Evolutionary conservation across 306 rosid species (phyloP).

Genomic region (Rosa persica): DNA sequence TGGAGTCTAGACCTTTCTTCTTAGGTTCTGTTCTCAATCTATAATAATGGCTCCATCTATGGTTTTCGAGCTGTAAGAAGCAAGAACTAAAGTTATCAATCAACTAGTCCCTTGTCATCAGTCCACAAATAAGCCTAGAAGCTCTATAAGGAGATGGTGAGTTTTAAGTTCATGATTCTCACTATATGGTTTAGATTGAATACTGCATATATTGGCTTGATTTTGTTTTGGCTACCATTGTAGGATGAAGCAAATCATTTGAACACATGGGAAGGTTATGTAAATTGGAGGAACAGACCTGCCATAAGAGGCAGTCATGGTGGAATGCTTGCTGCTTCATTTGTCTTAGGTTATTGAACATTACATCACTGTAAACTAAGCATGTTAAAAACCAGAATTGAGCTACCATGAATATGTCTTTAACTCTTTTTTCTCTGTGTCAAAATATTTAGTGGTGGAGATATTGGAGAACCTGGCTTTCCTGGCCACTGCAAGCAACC

Average conservation of each 20-base stretch:
- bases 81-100: constrained; percentile 1
- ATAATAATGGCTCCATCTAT: constrained; percentile 41
- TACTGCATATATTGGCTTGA: not conserved
- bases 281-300: constrained; percentile 78
- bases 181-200: not conserved
- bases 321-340: constrained; percentile 77
- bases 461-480: constrained; percentile 77
- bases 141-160: constrained; percentile 37
- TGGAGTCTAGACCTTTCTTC: constrained; percentile 55
- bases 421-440: constrained; percentile 12
- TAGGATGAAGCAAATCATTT: constrained; percentile 53
- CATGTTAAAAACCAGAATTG: not conserved
- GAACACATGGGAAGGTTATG: constrained; percentile 65
- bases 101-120: constrained; percentile 19
- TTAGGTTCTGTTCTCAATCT: constrained; percentile 28
- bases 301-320: constrained; percentile 63
- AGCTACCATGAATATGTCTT: not conserved
- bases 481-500: constrained; percentile 82
- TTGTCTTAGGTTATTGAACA: constrained; percentile 59
- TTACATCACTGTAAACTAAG: not conserved
- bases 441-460: constrained; percentile 54
- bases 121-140: constrained; percentile 11
- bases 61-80: constrained; percentile 19
- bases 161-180: constrained; percentile 6
- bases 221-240: constrained; percentile 13